Base-by-base conservation (phyloP, 805 yeast species). In the Saccharomyces mikatae region DNA sequence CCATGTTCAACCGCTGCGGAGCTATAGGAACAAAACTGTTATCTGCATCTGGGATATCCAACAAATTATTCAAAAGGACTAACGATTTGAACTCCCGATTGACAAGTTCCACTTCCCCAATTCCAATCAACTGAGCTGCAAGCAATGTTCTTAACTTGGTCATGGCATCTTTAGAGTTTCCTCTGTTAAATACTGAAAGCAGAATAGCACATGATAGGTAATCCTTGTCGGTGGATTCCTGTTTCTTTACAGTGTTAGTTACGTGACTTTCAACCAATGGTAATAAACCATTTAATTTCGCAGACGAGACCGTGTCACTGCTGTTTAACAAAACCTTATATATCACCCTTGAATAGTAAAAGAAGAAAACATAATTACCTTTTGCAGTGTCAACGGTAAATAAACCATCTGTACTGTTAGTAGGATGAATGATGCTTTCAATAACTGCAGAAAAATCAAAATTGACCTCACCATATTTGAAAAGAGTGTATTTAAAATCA, bases 91-190 rank as follows among this genome's bases (percentile, higher is more conserved):
- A 64, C 0, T 86, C 86, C 2, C 64, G 64, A 2, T 62, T 49
- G 6, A 75, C 51, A 11, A 83, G 74, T 31, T 78, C 78, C 0
- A 67, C 51, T 1, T 76, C 61, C 51, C 74, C 75, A 2, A 79
- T 69, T 1, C 89, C 88, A 48, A 86, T 71, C 22, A 86, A 64
- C 60, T 84, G 89, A 1, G 91, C 81, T 13, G 83, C 82, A n/a
- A 80, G 71, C 53, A 76, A 74, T 58, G 83, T 86, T 58, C 90
- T 76, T 9, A 80, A 59, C 55, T 83, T 75, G 17, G 78, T 83
- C 32, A 80, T 73, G 41, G 72, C 69, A 0, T 69, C 55, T 9
- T 76, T 64, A 0, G 69, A 52, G 0, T 75, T 61, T 32, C 77
- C 65, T 29, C 75, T 76, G 8, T 70, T 68, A 4, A 72, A 50